phyloP scores from a whole-genome alignment of 1,284 basidiomycete species.

The Ustilago curta region DNA sequence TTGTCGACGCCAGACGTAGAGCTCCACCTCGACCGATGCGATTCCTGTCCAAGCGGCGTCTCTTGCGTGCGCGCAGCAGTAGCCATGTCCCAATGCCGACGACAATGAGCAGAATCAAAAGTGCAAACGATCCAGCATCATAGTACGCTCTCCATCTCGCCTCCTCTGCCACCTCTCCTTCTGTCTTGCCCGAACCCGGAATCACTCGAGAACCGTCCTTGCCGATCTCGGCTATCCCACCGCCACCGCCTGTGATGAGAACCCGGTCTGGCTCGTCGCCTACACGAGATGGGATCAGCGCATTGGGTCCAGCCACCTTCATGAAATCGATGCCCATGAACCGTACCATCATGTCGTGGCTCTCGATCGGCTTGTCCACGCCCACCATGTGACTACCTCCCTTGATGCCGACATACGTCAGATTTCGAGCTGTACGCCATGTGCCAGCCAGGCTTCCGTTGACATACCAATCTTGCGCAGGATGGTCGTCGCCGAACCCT shows the following conservation, averaged over 20 bases:
- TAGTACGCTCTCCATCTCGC: constrained; percentile 63
- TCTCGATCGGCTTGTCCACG: constrained; percentile 85
- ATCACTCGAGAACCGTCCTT: constrained; percentile 66
- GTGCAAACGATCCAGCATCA: constrained; percentile 86
- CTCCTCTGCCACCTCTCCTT: constrained; percentile 65
- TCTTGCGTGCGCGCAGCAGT: constrained; percentile 77
- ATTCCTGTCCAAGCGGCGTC: constrained; percentile 26
- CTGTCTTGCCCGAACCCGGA: constrained; percentile 71
- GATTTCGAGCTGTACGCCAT: constrained; percentile 87
- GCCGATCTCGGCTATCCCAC: constrained; percentile 32
- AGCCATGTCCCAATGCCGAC: constrained; percentile 79
- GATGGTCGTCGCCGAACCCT: constrained; percentile 72
- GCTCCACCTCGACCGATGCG: constrained; percentile 37
- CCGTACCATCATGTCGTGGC: constrained; percentile 92
- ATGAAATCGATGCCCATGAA: constrained; percentile 78
- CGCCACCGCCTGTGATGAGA: constrained; percentile 54
- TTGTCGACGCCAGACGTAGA: constrained; percentile 30
- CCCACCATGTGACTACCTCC: constrained; percentile 78
- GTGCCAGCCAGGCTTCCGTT: constrained; percentile 83
- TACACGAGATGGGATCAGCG: constrained; percentile 79
- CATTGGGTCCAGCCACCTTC: constrained; percentile 79
- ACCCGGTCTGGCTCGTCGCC: constrained; percentile 75
- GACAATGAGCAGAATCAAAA: constrained; percentile 82
- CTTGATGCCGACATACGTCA: constrained; percentile 88
- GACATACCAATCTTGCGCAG: constrained; percentile 78